Evolutionary conservation across 78 protist species (phyloP), one percentile per base, ranked within the genome.

Genomic region (Emiliania huxleyi): DNA sequence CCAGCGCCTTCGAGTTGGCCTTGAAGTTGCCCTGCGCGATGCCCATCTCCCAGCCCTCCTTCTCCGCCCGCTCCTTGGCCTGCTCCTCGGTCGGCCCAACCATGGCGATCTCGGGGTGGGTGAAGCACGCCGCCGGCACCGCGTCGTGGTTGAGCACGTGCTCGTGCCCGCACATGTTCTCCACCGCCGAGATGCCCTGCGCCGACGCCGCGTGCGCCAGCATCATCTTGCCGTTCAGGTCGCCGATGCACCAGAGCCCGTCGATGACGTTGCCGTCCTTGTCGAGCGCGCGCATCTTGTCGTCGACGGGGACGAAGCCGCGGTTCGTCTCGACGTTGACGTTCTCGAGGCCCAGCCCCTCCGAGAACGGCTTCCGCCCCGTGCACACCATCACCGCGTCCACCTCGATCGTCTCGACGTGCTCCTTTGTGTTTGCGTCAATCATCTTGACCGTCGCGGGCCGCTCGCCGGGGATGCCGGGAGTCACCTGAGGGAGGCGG

Each of bases 121-220:
- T 92, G 90, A 92, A 92, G 94, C 94, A 92, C 52, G 94, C 94
- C 0, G 94, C 94, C 12, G 94, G 94, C 33, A 92, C 25, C 29
- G 92, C 92, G 79, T 89, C 92, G 81, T 89, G 92, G 83, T 89
- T 42, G 11, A 89, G 69, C 48, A 44, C 40, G 79, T 92, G 90
- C 71, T 56, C 83, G 69, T 37, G 18, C 46, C 94, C 94, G 44
- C 46, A 89, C 43, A 92, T 92, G 81, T 92, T 92, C 91, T 92
- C 94, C 18, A 92, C 75, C 1, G 94, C 94, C 25, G 91, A 79
- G 79, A 92, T 92, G 75, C 94, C 91, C 75, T 88, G 93, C 46
- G 94, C 94, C 71, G 84, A 55, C 40, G 94, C 94, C 55, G 94
- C 94, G 89, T 92, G 94, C 19, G 94, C 94, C 37, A 92, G 94